phyloP scores from a whole-genome alignment of 805 yeast species.

The Ogataea thermomethanolica region DNA sequence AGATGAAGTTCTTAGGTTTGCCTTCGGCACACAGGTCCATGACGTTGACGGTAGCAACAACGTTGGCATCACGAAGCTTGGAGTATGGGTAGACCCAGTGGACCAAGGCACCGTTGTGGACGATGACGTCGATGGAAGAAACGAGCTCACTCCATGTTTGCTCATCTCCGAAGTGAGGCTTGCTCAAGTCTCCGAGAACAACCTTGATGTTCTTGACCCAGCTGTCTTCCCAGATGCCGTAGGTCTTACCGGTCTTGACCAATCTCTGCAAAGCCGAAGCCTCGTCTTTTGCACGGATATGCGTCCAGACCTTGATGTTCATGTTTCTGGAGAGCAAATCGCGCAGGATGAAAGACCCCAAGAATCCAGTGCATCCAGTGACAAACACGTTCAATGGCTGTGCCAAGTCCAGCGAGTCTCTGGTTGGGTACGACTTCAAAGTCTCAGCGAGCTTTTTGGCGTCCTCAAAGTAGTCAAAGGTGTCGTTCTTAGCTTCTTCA shows the following conservation, averaged over 20 bases:
- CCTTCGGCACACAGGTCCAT: conserved; percentile 74
- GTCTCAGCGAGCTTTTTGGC: conserved; percentile 52
- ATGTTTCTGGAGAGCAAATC: conserved; percentile 63
- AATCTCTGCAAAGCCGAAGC: conserved; percentile 74
- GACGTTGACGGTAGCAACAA: conserved; percentile 80
- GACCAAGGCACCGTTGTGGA: conserved; percentile 97
- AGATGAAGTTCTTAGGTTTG: conserved; percentile 79
- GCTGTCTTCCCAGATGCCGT: conserved; percentile 71
- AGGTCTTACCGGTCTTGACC: conserved; percentile 68
- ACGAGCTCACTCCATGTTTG: conserved; percentile 57
- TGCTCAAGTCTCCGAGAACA: conserved; percentile 79
- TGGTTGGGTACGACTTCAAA: conserved; percentile 48
- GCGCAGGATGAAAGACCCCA: conserved; percentile 83
- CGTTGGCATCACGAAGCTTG: conserved; percentile 89
- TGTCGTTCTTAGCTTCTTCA: conserved; percentile 23
- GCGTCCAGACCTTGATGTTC: conserved; percentile 69
- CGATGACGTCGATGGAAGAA: conserved; percentile 67
- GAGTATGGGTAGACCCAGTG: conserved; percentile 98
- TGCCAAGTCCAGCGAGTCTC: conserved; percentile 21
- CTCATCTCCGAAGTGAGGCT: conserved; percentile 64
- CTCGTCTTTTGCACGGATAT: conserved; percentile 79
- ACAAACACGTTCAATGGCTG: conserved; percentile 55
- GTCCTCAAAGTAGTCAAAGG: conserved; percentile 65
- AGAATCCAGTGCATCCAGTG: conserved; percentile 95
- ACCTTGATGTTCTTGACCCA: conserved; percentile 60